phyloP scores from a whole-genome alignment of 495 filamentous ascomycete genomes.

The Xylaria nigripes region DNA sequence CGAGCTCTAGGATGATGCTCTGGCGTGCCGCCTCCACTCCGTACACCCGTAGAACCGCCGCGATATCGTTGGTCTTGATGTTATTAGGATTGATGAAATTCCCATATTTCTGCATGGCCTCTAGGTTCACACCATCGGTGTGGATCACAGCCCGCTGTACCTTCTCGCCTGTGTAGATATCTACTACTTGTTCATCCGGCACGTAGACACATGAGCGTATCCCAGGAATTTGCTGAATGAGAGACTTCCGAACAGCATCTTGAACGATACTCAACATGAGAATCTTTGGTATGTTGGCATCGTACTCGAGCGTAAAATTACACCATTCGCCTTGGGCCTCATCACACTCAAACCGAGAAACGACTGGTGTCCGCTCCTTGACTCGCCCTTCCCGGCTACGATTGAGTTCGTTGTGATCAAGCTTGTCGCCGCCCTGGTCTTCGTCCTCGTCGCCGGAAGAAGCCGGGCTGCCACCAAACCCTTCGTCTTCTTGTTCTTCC shows the following conservation, averaged over 20 bases:
- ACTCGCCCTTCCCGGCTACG: slow-evolving; percentile 57
- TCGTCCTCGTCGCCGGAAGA: slow-evolving; percentile 42
- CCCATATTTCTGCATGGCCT: slow-evolving; percentile 80
- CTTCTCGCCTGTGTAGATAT: slow-evolving; percentile 39
- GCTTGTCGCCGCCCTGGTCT: slow-evolving; percentile 15
- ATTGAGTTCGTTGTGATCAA: slow-evolving; percentile 31
- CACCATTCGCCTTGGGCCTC: slow-evolving; percentile 63
- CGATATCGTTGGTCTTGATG: slow-evolving; percentile 88
- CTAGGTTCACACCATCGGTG: slow-evolving; percentile 81
- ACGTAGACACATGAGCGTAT: slow-evolving; percentile 65
- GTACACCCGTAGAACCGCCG: slow-evolving; percentile 72
- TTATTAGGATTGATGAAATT: slow-evolving; percentile 79
- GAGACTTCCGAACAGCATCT: slow-evolving; percentile 58
- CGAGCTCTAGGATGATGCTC: slow-evolving; percentile 80
- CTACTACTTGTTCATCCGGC: slow-evolving; percentile 51
- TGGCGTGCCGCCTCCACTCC: slow-evolving; percentile 88
- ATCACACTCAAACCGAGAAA: slow-evolving; percentile 75
- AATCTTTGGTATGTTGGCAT: slow-evolving; percentile 73
- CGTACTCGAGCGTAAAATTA: slow-evolving; percentile 76
- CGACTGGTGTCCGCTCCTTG: slow-evolving; percentile 53
- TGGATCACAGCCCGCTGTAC: slow-evolving; percentile 50
- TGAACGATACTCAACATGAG: slow-evolving; percentile 88
- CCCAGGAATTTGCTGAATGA: slow-evolving; percentile 78
- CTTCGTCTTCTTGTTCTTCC: slow-evolving; percentile 48
- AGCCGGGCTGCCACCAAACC: slow-evolving; percentile 43